These are phyloP conservation scores for Rubus idaeus DNA, from an alignment of 306 rosid species.

Conservation along the genomic window DNA sequence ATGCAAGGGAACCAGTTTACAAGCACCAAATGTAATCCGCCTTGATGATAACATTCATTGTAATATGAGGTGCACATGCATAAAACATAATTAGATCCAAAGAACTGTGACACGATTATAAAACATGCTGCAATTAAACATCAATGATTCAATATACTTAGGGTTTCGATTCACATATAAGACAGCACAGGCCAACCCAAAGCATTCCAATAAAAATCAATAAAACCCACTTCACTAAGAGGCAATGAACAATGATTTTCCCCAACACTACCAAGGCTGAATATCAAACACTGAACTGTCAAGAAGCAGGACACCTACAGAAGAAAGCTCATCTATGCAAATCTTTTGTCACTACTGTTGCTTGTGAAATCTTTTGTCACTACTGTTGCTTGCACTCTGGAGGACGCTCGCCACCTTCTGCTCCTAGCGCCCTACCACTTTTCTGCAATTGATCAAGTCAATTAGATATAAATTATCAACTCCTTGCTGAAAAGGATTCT, in stretches of 20 bases:
- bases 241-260: neutral
- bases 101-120: neutral
- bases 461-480: neutral
- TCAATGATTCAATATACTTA: neutral
- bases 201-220: neutral
- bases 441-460: conserved; percentile 41
- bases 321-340: conserved; percentile 2
- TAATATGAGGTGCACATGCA: neutral
- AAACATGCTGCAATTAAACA: neutral
- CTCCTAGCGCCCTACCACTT: conserved; percentile 47
- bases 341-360: conserved; percentile 47
- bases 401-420: conserved; percentile 63
- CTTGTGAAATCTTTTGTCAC: conserved; percentile 36
- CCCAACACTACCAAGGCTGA: conserved; percentile 8
- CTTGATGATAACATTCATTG: too few species aligned
- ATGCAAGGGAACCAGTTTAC: too few species aligned
- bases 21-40: neutral
- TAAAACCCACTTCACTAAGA: neutral
- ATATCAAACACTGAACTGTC: neutral
- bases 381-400: conserved; percentile 90
- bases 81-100: neutral
- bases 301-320: neutral
- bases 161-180: neutral
- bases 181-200: conserved; percentile 7
- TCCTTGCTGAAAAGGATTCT: neutral